Evolutionary conservation across 768 basidiomycete species (phyloP).

Genomic region (Panus rudis): DNA sequence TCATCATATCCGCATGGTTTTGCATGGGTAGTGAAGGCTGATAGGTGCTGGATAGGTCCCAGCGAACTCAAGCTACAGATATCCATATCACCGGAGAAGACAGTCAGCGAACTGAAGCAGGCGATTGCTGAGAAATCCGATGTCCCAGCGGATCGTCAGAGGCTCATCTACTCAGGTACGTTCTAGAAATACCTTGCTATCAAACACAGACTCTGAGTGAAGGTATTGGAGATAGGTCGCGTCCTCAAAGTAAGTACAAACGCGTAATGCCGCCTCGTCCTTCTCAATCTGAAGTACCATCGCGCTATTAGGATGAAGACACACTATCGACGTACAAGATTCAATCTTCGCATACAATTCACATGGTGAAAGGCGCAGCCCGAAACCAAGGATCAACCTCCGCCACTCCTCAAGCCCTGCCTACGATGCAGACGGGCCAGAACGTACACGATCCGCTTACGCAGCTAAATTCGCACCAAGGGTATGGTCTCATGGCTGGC

Average conservation of each 20-base stretch:
- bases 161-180: constrained; percentile 88
- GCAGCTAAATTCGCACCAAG: constrained; percentile 69
- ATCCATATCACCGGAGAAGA: constrained; percentile 72
- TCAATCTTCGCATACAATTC: constrained; percentile 79
- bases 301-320: constrained; percentile 65
- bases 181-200: constrained; percentile 5
- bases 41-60: constrained; percentile 46
- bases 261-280: background rate
- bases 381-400: constrained; percentile 31
- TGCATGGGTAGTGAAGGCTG: background rate
- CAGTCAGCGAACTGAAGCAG: constrained; percentile 85
- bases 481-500: constrained; percentile 74
- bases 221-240: constrained; percentile 39
- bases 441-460: constrained; percentile 84
- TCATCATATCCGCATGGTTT: constrained; percentile 15
- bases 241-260: constrained; percentile 55
- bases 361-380: constrained; percentile 86
- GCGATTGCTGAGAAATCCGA: constrained; percentile 81
- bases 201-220: background rate
- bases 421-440: constrained; percentile 88
- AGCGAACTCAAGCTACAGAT: constrained; percentile 92
- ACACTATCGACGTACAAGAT: constrained; percentile 82
- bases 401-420: constrained; percentile 51
- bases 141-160: constrained; percentile 79
- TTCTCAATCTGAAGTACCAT: constrained; percentile 2